A percentile compares a stretch with the other conserved stretches of the same genome.
Evolutionary conservation across 768 basidiomycete genomes (phyloP).

Genomic region (Russula emetica): DNA sequence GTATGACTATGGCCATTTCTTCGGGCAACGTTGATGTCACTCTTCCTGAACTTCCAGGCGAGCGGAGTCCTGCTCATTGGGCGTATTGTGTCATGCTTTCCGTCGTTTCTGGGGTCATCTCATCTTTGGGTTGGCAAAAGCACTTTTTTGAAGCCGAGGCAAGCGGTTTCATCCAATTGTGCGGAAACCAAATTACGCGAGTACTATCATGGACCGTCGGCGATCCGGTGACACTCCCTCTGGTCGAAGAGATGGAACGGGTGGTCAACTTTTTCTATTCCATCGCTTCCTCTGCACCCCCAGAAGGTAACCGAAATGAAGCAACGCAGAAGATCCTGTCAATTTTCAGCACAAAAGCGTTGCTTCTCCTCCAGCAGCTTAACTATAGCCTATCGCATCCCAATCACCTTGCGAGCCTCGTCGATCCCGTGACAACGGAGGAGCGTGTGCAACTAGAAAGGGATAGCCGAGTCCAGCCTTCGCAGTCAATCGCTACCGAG

Average conservation of each 20-base stretch:
- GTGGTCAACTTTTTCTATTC: conserved; percentile 74
- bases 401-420: conserved; percentile 73
- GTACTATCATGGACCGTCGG: conserved; percentile 81
- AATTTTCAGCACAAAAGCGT: conserved; percentile 61
- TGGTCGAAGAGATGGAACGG: conserved; percentile 80
- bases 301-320: conserved; percentile 43
- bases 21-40: conserved; percentile 64
- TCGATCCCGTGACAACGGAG: conserved; percentile 75
- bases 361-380: conserved; percentile 49
- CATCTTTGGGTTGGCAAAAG: conserved; percentile 56
- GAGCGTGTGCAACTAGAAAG: conserved; percentile 69
- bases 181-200: conserved; percentile 71
- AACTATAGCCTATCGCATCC: conserved; percentile 91
- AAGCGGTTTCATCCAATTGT: conserved; percentile 80
- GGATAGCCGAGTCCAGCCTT: conserved; percentile 38
- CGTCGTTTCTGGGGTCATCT: conserved; percentile 68
- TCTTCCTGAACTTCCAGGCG: conserved; percentile 65
- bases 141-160: conserved; percentile 83
- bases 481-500: conserved; percentile 39
- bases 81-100: conserved; percentile 83
- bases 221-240: conserved; percentile 67
- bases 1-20: conserved; percentile 71
- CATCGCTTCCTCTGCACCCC: conserved; percentile 55
- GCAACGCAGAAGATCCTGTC: conserved; percentile 61
- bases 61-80: conserved; percentile 73